Conservation (phyloP, 306 rosid genomes). For the Vigna trinervia region DNA sequence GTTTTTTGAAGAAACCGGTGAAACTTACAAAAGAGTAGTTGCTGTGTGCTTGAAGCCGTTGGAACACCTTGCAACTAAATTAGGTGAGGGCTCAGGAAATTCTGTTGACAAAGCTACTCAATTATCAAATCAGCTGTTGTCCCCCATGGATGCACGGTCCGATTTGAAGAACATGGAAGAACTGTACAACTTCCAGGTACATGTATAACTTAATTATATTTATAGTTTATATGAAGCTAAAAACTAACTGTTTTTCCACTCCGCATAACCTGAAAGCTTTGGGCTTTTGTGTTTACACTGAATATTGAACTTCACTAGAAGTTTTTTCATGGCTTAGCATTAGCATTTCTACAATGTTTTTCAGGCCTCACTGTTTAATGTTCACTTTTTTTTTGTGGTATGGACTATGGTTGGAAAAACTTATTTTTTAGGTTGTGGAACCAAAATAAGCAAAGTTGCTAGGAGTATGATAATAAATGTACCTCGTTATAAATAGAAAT, state of each 20-base stretch:
- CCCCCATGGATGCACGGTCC: slow-evolving; percentile 65
- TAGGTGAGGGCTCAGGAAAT: slow-evolving; percentile 71
- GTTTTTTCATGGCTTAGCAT: neutral
- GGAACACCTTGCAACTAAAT: slow-evolving; percentile 72
- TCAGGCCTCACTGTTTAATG: slow-evolving; percentile 19
- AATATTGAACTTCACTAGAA: slow-evolving; percentile 25
- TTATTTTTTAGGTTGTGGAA: slow-evolving; percentile 6
- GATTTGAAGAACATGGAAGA: slow-evolving; percentile 63
- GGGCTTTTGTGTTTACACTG: neutral
- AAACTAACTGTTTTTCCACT: neutral
- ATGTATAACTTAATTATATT: slow-evolving; percentile 2
- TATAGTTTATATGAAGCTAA: slow-evolving; percentile 3
- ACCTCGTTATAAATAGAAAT: neutral
- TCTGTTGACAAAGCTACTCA: slow-evolving; percentile 60
- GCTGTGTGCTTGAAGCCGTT: slow-evolving; percentile 83
- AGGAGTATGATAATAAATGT: neutral
- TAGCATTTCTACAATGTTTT: slow-evolving; percentile 1
- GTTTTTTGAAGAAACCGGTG: slow-evolving; percentile 93
- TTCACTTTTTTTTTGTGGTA: neutral
- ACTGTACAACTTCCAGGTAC: slow-evolving; percentile 81
- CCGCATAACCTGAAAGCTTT: slow-evolving; percentile 9
- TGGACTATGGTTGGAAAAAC: slow-evolving; percentile 1
- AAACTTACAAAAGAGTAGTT: slow-evolving; percentile 85
- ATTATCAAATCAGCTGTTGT: slow-evolving; percentile 69
- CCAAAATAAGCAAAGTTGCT: slow-evolving; percentile 17